Percentiles rank a stretch among this genome's conserved stretches.
Evolutionary conservation across 108 stramenopile genomes (phyloP).

Genomic region (Epithemia pelagica): DNA sequence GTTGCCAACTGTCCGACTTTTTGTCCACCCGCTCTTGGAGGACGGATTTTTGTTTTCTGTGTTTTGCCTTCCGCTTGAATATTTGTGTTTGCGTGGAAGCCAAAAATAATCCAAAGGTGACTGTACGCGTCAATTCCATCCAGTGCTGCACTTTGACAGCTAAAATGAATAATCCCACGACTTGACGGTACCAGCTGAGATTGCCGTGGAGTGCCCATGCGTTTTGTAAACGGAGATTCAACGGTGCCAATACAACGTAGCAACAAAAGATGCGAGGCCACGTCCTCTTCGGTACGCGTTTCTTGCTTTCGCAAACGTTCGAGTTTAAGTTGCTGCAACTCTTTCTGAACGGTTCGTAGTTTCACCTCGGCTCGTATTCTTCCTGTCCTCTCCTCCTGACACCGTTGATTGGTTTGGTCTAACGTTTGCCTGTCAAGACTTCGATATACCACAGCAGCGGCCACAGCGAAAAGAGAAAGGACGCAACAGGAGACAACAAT

Average conservation of each 20-base stretch:
- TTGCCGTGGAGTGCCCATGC: constrained; percentile 86
- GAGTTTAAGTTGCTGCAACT: constrained; percentile 16
- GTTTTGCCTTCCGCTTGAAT: constrained; percentile 1
- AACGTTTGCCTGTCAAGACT: neutral
- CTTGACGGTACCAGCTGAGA: constrained; percentile 60
- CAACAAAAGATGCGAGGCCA: neutral
- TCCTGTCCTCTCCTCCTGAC: constrained; percentile 68
- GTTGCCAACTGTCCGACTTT: constrained; percentile 91
- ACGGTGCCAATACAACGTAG: constrained; percentile 61
- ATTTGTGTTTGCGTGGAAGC: constrained; percentile 95
- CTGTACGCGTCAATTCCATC: constrained; percentile 71
- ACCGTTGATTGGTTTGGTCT: neutral
- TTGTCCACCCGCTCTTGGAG: constrained; percentile 64
- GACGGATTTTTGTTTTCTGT: constrained; percentile 68
- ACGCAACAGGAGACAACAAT: no score
- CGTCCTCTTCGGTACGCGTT: neutral
- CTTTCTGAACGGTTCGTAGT: constrained; percentile 45
- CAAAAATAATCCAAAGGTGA: constrained; percentile 92
- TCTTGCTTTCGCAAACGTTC: neutral
- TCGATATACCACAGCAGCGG: no score
- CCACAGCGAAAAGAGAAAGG: no score
- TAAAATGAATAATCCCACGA: constrained; percentile 54
- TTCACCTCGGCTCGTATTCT: constrained; percentile 80
- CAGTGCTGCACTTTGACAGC: constrained; percentile 50
- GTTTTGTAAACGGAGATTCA: constrained; percentile 69